These are phyloP conservation scores for Inonotus hispidus DNA, from an alignment of 1,284 basidiomycete species.

Conservation along the genomic window DNA sequence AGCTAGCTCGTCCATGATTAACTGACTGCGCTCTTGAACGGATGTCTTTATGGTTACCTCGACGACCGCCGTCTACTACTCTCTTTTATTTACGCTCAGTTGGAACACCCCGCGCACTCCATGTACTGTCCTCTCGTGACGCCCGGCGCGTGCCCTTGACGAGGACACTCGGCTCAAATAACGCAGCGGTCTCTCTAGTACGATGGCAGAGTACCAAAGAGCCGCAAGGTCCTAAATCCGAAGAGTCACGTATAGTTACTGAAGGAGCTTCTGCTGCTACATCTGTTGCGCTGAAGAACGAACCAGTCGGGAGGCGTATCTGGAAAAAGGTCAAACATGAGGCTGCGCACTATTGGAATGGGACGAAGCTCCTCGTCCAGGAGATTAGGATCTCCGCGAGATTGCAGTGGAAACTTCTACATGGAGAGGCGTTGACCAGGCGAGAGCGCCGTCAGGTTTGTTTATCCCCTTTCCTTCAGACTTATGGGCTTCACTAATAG, in stretches of 20 bases:
- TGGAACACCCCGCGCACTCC: constrained; percentile 19
- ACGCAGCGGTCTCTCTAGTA: background rate
- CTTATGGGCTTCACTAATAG: background rate
- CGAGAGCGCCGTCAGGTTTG: constrained; percentile 89
- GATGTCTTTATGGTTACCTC: constrained; percentile 66
- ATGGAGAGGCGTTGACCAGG: constrained; percentile 87
- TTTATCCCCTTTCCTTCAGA: constrained; percentile 10
- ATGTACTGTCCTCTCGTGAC: constrained; percentile 23
- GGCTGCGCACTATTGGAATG: constrained; percentile 96
- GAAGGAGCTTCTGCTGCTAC: constrained; percentile 39
- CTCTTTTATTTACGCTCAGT: constrained; percentile 27
- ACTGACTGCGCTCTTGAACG: background rate
- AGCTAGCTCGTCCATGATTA: constrained; percentile 5
- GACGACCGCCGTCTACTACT: constrained; percentile 39
- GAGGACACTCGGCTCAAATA: background rate
- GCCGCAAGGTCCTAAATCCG: constrained; percentile 20
- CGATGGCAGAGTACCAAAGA: constrained; percentile 19
- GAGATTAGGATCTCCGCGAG: constrained; percentile 90
- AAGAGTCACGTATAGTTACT: constrained; percentile 20
- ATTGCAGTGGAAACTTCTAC: constrained; percentile 88
- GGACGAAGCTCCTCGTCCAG: constrained; percentile 89
- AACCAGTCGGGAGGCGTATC: constrained; percentile 51
- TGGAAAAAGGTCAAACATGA: constrained; percentile 98
- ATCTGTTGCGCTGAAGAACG: constrained; percentile 31
- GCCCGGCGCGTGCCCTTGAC: constrained; percentile 18